Conservation (phyloP, 768 basidiomycete species). For the Tylopilus sp. region DNA sequence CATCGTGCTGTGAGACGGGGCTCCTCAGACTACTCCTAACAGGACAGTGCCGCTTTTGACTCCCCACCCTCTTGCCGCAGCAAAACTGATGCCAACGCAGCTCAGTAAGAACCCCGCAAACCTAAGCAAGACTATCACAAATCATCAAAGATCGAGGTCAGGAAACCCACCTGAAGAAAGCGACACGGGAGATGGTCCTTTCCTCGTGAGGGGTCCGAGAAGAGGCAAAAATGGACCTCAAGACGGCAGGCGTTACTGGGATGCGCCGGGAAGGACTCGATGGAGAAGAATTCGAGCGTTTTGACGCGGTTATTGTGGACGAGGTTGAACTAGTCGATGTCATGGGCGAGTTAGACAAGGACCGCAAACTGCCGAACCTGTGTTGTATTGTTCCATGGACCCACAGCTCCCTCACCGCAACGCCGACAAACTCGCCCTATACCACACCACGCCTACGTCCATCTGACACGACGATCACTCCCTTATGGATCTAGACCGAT, state of each 20-base stretch:
- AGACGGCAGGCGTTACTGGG: slow-evolving; percentile 77
- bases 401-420: neutral
- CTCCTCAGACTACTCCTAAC: slow-evolving; percentile 57
- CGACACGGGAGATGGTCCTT: slow-evolving; percentile 77
- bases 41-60: slow-evolving; percentile 64
- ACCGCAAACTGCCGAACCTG: slow-evolving; percentile 24
- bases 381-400: neutral
- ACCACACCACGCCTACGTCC: slow-evolving; percentile 1
- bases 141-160: neutral
- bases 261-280: slow-evolving; percentile 57
- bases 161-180: slow-evolving; percentile 71
- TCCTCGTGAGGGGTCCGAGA: slow-evolving; percentile 80
- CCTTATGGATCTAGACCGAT: slow-evolving; percentile 19
- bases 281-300: slow-evolving; percentile 28
- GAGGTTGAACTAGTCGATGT: slow-evolving; percentile 47
- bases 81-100: slow-evolving; percentile 74
- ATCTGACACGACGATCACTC: slow-evolving; percentile 2
- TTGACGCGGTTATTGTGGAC: slow-evolving; percentile 45
- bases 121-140: slow-evolving; percentile 33
- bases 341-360: slow-evolving; percentile 4
- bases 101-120: slow-evolving; percentile 83
- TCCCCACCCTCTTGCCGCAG: slow-evolving; percentile 67
- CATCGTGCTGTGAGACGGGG: neutral
- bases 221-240: slow-evolving; percentile 83
- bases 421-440: neutral